These are phyloP conservation scores for Penicillium goetzii DNA, from an alignment of 495 filamentous ascomycete species.

Conservation along the genomic window DNA sequence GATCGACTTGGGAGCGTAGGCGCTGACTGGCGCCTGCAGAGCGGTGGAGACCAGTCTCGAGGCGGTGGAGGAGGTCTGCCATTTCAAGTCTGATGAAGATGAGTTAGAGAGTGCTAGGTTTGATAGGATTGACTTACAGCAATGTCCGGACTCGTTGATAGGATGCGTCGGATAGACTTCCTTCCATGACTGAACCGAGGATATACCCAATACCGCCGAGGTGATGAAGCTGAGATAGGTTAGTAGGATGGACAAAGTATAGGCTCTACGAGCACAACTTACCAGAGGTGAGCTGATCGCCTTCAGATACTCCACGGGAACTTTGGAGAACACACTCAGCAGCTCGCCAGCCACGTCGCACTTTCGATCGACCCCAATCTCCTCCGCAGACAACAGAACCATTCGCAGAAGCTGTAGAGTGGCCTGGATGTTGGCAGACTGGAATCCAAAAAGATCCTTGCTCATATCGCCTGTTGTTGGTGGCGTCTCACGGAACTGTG, in stretches of 20 bases:
- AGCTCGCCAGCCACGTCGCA: conserved; percentile 53
- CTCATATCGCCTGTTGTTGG: conserved; percentile 36
- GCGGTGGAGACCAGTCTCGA: conserved; percentile 47
- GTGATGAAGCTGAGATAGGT: conserved; percentile 44
- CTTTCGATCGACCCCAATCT: conserved; percentile 47
- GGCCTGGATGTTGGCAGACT: conserved; percentile 57
- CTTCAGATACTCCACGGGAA: conserved; percentile 49
- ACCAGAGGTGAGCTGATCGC: conserved; percentile 55
- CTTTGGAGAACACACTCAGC: conserved; percentile 47
- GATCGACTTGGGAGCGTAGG: conserved; percentile 47
- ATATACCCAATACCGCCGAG: conserved; percentile 55
- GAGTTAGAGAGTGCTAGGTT: background rate
- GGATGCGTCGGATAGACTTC: conserved; percentile 48
- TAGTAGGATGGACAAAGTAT: background rate
- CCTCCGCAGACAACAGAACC: conserved; percentile 48
- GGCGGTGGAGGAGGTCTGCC: conserved; percentile 51
- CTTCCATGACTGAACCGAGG: conserved; percentile 53
- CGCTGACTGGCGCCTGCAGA: conserved; percentile 44
- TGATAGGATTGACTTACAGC: conserved; percentile 31
- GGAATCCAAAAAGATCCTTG: conserved; percentile 50
- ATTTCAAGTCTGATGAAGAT: conserved; percentile 39
- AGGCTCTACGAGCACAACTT: background rate
- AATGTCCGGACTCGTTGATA: conserved; percentile 50
- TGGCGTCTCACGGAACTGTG: conserved; percentile 42
- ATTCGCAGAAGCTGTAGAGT: conserved; percentile 56